Evolutionary conservation across 192 early-diverging fungal genomes (phyloP).

Genomic region (Coemansia sp.): DNA sequence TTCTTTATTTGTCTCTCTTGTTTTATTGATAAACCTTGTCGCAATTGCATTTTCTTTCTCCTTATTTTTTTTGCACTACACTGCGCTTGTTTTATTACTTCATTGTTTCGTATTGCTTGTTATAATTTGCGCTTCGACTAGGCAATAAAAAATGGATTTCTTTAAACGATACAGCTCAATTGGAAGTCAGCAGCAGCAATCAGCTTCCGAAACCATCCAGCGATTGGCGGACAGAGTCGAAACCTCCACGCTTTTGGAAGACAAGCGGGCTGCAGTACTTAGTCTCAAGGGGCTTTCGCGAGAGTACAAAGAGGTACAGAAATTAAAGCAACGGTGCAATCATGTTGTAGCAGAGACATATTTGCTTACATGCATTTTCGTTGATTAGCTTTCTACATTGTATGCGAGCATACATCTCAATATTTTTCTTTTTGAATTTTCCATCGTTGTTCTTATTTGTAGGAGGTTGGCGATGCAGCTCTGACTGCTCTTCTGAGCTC

Average conservation of each 20-base stretch:
- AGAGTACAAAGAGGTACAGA: conserved; percentile 65
- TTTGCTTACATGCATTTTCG: no score
- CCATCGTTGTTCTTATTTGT: no score
- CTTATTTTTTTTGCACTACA: neutral
- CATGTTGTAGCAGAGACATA: no score
- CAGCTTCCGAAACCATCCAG: conserved; percentile 72
- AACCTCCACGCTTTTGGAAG: conserved; percentile 85
- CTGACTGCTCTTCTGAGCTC: conserved; percentile 72
- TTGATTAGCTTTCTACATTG: no score
- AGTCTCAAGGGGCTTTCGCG: conserved; percentile 81
- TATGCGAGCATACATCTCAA: no score
- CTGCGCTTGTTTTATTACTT: neutral
- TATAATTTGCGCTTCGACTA: no score
- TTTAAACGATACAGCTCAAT: conserved; percentile 54
- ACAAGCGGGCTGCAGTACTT: conserved; percentile 82
- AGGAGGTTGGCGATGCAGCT: conserved; percentile 85
- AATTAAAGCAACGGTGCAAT: no score
- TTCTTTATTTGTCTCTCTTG: no score
- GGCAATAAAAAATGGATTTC: conserved; percentile 10
- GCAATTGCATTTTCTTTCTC: neutral
- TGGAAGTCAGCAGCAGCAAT: conserved; percentile 50
- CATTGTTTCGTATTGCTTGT: no score
- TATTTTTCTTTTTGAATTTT: no score
- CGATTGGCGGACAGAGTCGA: conserved; percentile 79
- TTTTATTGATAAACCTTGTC: neutral